Base-by-base conservation (phyloP, 2,329 filamentous ascomycete species). In the Aureobasidium sp. region DNA sequence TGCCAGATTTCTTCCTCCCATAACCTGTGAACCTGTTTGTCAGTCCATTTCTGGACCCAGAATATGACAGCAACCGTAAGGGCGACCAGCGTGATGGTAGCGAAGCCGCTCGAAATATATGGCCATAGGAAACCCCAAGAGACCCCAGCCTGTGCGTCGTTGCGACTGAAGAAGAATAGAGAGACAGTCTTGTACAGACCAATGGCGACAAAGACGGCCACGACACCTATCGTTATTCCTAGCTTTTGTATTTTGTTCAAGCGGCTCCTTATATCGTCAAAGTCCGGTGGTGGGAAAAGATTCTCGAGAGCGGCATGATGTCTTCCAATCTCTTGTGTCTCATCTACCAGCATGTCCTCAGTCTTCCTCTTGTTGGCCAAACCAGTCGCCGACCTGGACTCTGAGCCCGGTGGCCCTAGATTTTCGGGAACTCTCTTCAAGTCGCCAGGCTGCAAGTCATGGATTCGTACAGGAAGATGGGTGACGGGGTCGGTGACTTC, bases 401-500 rank as follows among this genome's bases (percentile, higher is more conserved):
- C 67, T n/a, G 72, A 69, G 12, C 75, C 77, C 39, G 71, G 66
- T 0, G 75, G 69, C 5, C 73, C 72, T 10, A 74, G 69, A 64
- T 80, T 79, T 66, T 79, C 72, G 34, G 74, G 69, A 26, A 74
- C 72, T 63, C 69, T 71, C 63, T 78, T 76, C 61, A 89, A 17
- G 41, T 63, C 62, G 5, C 53, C 48, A 15, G 62, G 46, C 32
- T 63, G 62, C 10, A 63, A 36, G 7, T 90, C 87, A 69, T 88
- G 85, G 39, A 89, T 87, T 39, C 75, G 77, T 52, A 89, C 80
- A 1, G 87, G 86, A 2, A 90, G 77, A 72, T 90, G 87, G 1
- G 87, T 90, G 43, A 90, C 81, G 0, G 87, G 87, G 68, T 90
- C 87, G 1, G 87, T 90, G 51, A 90, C 87, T 69, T 87, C 80